Percentiles rank a stretch among this genome's conserved stretches.
These are phyloP conservation scores for Citrullus amarus DNA, from an alignment of 306 rosid genomes.

Conservation along the genomic window DNA sequence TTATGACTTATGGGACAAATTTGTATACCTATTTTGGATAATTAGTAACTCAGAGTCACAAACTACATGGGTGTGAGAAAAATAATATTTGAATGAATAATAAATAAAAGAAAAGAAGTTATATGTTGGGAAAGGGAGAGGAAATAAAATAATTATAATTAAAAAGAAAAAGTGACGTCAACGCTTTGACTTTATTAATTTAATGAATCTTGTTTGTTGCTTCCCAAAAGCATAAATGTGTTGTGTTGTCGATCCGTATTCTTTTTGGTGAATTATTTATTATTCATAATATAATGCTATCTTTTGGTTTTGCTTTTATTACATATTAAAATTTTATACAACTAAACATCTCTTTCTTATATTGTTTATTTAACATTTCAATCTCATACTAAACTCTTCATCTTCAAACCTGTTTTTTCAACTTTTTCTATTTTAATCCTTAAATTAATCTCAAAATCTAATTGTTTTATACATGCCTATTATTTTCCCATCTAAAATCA, in stretches of 20 bases:
- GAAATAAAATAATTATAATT: neutral
- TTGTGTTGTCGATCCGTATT: neutral
- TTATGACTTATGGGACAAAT: too few species aligned
- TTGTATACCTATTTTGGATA: too few species aligned
- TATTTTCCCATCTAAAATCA: too few species aligned
- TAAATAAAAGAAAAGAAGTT: neutral
- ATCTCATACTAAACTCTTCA: neutral
- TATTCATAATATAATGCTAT: neutral
- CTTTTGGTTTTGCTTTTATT: neutral
- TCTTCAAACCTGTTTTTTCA: too few species aligned
- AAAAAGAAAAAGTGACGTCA: neutral
- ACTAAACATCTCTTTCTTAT: too few species aligned
- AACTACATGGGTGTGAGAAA: neutral
- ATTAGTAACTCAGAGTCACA: too few species aligned
- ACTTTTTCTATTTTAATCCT: too few species aligned
- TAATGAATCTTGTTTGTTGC: neutral
- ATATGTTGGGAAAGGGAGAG: neutral
- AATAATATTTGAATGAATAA: neutral
- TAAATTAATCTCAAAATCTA: too few species aligned
- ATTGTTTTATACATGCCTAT: too few species aligned
- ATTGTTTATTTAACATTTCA: too few species aligned
- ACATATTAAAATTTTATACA: neutral
- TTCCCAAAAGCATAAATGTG: neutral
- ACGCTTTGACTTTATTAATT: neutral
- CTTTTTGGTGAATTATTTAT: neutral